These are phyloP conservation scores for Pestalotiopsis sp. DNA, from an alignment of 2,329 filamentous ascomycete species.

Conservation along the genomic window DNA sequence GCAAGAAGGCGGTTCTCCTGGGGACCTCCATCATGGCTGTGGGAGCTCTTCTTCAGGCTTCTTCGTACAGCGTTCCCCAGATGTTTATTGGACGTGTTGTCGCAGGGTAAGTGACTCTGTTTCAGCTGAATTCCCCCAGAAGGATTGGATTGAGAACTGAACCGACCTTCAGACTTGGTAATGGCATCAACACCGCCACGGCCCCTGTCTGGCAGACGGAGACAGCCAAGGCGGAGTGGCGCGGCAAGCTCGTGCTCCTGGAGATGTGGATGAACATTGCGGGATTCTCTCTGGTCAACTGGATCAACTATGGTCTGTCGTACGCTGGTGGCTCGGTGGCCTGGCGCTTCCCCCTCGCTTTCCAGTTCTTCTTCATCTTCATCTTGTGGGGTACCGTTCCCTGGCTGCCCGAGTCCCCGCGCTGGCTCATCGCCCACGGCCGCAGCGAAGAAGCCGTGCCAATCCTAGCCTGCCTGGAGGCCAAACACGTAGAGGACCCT, in stretches of 20 bases:
- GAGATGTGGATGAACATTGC: conserved; percentile 34
- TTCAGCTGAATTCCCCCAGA: neutral
- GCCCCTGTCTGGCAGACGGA: conserved; percentile 21
- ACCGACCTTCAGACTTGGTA: conserved; percentile 9
- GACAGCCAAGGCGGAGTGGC: conserved; percentile 23
- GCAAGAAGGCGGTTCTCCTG: conserved; percentile 22
- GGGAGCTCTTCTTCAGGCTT: conserved; percentile 18
- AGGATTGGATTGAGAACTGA: neutral
- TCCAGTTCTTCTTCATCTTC: conserved; percentile 37
- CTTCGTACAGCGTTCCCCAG: conserved; percentile 18
- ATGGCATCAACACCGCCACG: conserved; percentile 23
- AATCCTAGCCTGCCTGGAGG: conserved; percentile 28
- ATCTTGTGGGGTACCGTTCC: conserved; percentile 27
- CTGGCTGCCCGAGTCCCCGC: conserved; percentile 28
- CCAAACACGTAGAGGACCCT: conserved; percentile 16
- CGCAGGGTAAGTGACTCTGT: conserved; percentile 10
- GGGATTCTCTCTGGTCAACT: conserved; percentile 37
- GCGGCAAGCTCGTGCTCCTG: conserved; percentile 25
- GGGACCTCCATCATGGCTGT: conserved; percentile 23
- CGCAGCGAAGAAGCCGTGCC: conserved; percentile 27
- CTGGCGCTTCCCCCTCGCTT: conserved; percentile 42
- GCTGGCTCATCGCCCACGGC: conserved; percentile 30
- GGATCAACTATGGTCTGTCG: conserved; percentile 32
- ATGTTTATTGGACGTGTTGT: conserved; percentile 21
- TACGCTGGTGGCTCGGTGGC: conserved; percentile 29